A percentile compares a stretch with the other conserved stretches of the same genome.
Evolutionary conservation across 345 rosid genomes (phyloP).

Genomic region (Populus tremula): DNA sequence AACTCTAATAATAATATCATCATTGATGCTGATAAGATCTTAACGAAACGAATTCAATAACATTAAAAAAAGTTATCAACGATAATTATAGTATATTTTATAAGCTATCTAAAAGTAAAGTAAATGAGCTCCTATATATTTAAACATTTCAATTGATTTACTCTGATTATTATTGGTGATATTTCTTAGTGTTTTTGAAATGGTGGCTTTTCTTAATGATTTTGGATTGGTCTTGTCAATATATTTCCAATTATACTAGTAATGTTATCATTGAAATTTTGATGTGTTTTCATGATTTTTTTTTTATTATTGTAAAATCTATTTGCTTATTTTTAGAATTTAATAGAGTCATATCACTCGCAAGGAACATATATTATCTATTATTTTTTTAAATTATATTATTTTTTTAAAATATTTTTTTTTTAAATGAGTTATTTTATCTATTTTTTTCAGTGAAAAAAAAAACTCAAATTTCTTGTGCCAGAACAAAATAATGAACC

Average conservation of each 20-base stretch:
- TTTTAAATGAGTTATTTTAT: too few relatives aligned
- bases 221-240: fast-evolving
- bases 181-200: fast-evolving
- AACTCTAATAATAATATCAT: too few relatives aligned
- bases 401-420: too few relatives aligned
- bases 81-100: fast-evolving
- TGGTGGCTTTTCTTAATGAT: too few relatives aligned
- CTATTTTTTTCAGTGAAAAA: too few relatives aligned
- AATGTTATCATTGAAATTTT: fast-evolving
- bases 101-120: too few relatives aligned
- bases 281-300: fast-evolving
- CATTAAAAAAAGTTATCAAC: too few relatives aligned
- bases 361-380: too few relatives aligned
- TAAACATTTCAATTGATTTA: fast-evolving
- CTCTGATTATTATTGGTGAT: fast-evolving
- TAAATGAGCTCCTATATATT: fast-evolving
- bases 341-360: too few relatives aligned
- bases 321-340: too few relatives aligned
- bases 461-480: background rate
- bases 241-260: fast-evolving
- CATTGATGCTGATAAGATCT: fast-evolving
- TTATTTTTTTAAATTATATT: too few relatives aligned
- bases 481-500: background rate
- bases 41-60: fast-evolving
- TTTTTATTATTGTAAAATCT: too few relatives aligned